Base-by-base conservation (phyloP, 2,329 filamentous ascomycete species). In the Sclerotinia sclerotiorum region DNA sequence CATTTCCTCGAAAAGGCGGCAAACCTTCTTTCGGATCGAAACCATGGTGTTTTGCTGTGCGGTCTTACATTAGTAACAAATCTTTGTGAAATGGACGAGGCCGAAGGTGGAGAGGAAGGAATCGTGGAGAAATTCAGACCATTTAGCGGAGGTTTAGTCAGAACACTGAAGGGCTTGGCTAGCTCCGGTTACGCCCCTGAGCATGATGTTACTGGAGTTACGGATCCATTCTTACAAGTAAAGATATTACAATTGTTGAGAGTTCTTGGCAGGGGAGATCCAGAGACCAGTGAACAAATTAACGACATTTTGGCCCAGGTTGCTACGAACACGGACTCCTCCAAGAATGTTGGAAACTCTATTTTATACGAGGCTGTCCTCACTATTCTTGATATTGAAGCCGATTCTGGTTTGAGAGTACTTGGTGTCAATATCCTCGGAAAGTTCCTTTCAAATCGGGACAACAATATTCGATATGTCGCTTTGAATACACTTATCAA, bases 391-490 rank as follows among this genome's bases (percentile, higher is more conserved):
- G 95, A 99, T 74, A 98, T 99, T 66, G 95, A 99, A 80, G 96
- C 95, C 29, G 96, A 99, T 78, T 97, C 95, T 13, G 94, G 95
- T 48, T 82, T 99, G 71, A 87, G 96, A 63, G 95, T 99, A 29
- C 85, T 99, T 35, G 95, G 95, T 76, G 95, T 99, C 74, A 99
- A 99, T 78, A 99, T 99, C 73, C 87, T 99, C 32, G 95, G 96
- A 78, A 99, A 98, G 79, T 99, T 99, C 81, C 82, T 99, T 71
- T 90, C 94, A n/a, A 99, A 99, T 82, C 90, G 94, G 74, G 95
- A 99, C 81, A 99, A 99, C 84, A 99, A 99, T 78, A 99, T 99
- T 76, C 90, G 95, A 79, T 99, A 99, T 77, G 95, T 99, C 64
- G 95, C 95, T 24, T 84, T 99, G 64, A 99, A 99, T 80, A 99